Evolutionary conservation across 2,329 filamentous ascomycete species (phyloP), one percentile per base, ranked within the genome.

Genomic region (Torrubiella hemipterigena): DNA sequence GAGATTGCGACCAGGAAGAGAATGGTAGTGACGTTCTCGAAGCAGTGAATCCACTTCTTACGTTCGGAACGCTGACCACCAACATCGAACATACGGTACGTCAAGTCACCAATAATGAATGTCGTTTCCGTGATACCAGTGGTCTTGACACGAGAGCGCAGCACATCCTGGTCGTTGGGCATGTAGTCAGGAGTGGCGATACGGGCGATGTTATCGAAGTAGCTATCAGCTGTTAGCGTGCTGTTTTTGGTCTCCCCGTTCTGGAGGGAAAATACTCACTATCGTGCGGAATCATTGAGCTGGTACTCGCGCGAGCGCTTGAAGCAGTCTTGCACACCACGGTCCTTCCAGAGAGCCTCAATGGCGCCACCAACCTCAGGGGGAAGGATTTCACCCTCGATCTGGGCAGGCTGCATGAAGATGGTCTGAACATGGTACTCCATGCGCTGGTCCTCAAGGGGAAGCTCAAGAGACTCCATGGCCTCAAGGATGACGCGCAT

Each of bases 21-120:
- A 46, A 95, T 93, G 8, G 87, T 93, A 7, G 86, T 94, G 50
- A 95, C 87, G 49, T 95, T 94, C 66, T 95, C 87, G 60, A 95
- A 95, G 65, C 87, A 94, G 66, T 95, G 87, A 47, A 95, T 95
- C 87, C 87, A 95, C 75, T 95, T 95, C 81, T 95, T 95, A 55
- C 87, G 79, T 63, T 95, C 87, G 6, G 85, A 94, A 55, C 87
- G 76, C 61, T 94, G 87, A 42, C 87, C 89, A 70, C 87, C 87
- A 27, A 95, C 87, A 50, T 95, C 87, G 61, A 94, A 94, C 87
- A 95, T 94, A 44, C 86, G 77, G 66, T 94, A 95, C 35, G 86
- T 94, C 42, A 95, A 67, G 49, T 94, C 83, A 43, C 85, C 86
- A 43, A 93, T 93, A 55, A 91, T 91, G 63, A 95, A 94, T 19